Evolutionary conservation across 2,329 filamentous ascomycete genomes (phyloP).

Genomic region (Ceratocystiopsis minuta): DNA sequence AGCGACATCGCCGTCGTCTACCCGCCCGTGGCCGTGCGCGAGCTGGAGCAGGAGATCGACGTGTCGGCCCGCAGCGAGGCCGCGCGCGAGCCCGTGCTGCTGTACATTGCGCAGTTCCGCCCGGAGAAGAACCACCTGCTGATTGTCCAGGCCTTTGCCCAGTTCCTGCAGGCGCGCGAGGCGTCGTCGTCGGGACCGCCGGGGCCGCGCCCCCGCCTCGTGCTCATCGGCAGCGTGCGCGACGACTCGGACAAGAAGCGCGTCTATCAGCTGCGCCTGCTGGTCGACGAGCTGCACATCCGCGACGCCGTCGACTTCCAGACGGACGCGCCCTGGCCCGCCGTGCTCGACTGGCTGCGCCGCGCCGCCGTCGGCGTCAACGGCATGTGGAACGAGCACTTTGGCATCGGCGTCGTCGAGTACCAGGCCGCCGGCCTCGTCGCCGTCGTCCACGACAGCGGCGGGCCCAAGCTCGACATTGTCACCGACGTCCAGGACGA

Average conservation of each 20-base stretch:
- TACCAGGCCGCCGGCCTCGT: conserved; percentile 93
- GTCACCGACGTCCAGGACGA: conserved; percentile 68
- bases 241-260: conserved; percentile 63
- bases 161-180: conserved; percentile 41
- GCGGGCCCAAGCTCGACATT: conserved; percentile 86
- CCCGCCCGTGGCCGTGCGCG: conserved; percentile 77
- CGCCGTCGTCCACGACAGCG: conserved; percentile 80
- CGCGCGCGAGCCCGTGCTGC: conserved; percentile 49
- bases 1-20: conserved; percentile 56
- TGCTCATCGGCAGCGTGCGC: conserved; percentile 84
- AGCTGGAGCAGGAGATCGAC: conserved; percentile 58
- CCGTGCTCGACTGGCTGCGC: conserved; percentile 64
- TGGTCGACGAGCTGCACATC: conserved; percentile 73
- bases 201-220: conserved; percentile 36
- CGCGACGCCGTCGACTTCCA: conserved; percentile 75
- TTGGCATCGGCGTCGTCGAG: conserved; percentile 94
- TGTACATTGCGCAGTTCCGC: conserved; percentile 95
- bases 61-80: conserved; percentile 52
- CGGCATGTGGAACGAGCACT: conserved; percentile 99
- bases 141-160: conserved; percentile 67
- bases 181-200: neutral
- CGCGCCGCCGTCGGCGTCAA: conserved; percentile 76
- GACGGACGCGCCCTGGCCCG: conserved; percentile 75
- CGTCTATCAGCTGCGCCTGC: conserved; percentile 73
- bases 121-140: conserved; percentile 93